phyloP scores from a whole-genome alignment of 495 filamentous ascomycete genomes.

The Penicillium pancosmium region DNA sequence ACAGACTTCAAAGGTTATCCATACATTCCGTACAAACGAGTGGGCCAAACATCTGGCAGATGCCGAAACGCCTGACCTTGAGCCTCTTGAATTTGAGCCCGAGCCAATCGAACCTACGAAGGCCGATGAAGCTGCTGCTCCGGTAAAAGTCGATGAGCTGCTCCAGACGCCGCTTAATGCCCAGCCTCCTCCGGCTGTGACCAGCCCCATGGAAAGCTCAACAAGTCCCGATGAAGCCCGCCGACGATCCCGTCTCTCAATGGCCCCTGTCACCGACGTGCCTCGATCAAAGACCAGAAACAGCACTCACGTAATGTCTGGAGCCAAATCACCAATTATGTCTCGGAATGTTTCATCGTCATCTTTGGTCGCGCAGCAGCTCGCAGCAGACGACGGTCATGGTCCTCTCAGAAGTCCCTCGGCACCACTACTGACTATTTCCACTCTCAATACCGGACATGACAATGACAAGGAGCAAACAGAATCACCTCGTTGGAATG shows the following conservation, averaged over 20 bases:
- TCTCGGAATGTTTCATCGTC: conserved; percentile 23
- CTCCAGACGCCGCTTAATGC: conserved; percentile 67
- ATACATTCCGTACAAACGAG: conserved; percentile 90
- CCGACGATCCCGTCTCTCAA: conserved; percentile 14
- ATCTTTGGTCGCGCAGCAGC: conserved; percentile 14
- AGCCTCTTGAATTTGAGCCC: conserved; percentile 55
- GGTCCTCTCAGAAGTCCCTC: conserved; percentile 44
- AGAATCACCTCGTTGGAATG: conserved; percentile 34
- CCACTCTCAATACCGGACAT: conserved; percentile 25
- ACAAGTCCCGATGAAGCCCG: conserved; percentile 20
- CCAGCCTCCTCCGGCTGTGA: conserved; percentile 38
- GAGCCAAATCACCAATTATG: conserved; percentile 11
- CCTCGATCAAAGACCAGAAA: conserved; percentile 14
- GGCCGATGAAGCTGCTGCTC: conserved; percentile 55
- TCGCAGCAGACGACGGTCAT: conserved; percentile 9
- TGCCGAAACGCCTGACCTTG: conserved; percentile 76
- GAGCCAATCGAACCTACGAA: conserved; percentile 27
- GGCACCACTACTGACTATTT: conserved; percentile 42
- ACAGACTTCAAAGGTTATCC: conserved; percentile 66
- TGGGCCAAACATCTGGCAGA: conserved; percentile 89
- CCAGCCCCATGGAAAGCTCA: conserved; percentile 24
- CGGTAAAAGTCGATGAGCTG: conserved; percentile 66
- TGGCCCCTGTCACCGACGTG: conserved; percentile 11
- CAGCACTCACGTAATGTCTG: conserved; percentile 11
- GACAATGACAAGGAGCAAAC: conserved; percentile 14